A percentile compares a stretch with the other conserved stretches of the same genome.
These are phyloP conservation scores for Penicillium manginii DNA, from an alignment of 495 filamentous ascomycete genomes.

Conservation along the genomic window DNA sequence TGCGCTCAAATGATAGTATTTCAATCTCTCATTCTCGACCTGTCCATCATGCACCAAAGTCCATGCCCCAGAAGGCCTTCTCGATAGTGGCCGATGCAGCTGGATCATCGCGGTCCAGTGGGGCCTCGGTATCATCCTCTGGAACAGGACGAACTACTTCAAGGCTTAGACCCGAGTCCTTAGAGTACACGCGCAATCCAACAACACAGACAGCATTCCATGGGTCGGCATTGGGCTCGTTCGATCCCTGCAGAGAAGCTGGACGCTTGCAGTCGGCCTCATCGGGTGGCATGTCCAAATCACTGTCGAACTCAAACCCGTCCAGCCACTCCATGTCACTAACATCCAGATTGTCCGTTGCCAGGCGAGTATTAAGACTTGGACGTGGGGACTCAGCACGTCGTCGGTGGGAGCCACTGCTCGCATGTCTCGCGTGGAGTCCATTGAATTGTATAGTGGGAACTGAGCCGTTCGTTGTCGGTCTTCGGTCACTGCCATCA, in stretches of 20 bases:
- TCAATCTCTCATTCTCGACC: not conserved
- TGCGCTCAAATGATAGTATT: not conserved
- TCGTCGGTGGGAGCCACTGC: constrained; percentile 6
- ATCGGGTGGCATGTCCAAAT: constrained; percentile 49
- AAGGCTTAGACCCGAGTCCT: constrained; percentile 56
- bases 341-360: constrained; percentile 24
- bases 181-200: constrained; percentile 73
- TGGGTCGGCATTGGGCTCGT: constrained; percentile 50
- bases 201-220: constrained; percentile 89
- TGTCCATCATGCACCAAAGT: not conserved
- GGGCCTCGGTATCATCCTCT: constrained; percentile 51
- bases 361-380: constrained; percentile 33
- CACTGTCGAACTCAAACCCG: constrained; percentile 54
- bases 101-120: constrained; percentile 59
- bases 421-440: constrained; percentile 22
- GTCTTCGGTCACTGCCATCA: constrained; percentile 22
- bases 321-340: constrained; percentile 40
- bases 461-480: constrained; percentile 26
- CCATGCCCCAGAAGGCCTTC: constrained; percentile 25
- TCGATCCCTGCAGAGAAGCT: not conserved
- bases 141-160: constrained; percentile 58
- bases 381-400: constrained; percentile 30
- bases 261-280: constrained; percentile 22
- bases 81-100: constrained; percentile 44
- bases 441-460: constrained; percentile 41